Evolutionary conservation across 2,329 filamentous ascomycete species (phyloP).

Genomic region (Harringtonia lauricola): DNA sequence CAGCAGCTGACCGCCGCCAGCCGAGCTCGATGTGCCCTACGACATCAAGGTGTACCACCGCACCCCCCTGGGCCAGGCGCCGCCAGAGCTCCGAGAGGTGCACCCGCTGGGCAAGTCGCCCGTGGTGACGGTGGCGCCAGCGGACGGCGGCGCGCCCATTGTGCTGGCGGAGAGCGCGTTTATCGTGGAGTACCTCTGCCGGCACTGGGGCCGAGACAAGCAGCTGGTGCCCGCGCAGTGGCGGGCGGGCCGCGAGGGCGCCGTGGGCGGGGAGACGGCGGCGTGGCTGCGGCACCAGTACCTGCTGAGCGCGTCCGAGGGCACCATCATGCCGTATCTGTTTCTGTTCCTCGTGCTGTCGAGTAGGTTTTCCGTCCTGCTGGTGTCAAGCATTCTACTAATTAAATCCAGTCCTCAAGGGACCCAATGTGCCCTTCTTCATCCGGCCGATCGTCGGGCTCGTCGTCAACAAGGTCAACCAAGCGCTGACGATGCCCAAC

Average conservation of each 20-base stretch:
- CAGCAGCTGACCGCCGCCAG: constrained; percentile 19
- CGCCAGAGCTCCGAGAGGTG: constrained; percentile 62
- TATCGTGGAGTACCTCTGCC: constrained; percentile 73
- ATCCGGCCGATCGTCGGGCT: constrained; percentile 38
- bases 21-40: constrained; percentile 71
- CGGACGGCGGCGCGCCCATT: constrained; percentile 27
- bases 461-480: constrained; percentile 31
- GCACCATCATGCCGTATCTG: constrained; percentile 65
- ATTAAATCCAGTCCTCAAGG: constrained; percentile 27
- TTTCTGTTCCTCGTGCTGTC: constrained; percentile 51
- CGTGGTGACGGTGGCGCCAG: constrained; percentile 52
- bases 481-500: constrained; percentile 34
- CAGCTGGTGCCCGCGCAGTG: constrained; percentile 41
- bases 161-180: constrained; percentile 73
- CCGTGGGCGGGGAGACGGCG: constrained; percentile 49
- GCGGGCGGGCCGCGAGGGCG: constrained; percentile 45
- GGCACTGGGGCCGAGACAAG: constrained; percentile 40
- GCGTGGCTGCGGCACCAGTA: constrained; percentile 51
- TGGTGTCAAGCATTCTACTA: background rate
- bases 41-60: constrained; percentile 73
- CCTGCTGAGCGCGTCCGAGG: constrained; percentile 77
- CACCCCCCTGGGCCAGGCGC: constrained; percentile 46
- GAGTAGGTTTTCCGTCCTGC: constrained; percentile 19
- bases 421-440: constrained; percentile 36
- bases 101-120: constrained; percentile 86